Evolutionary conservation across 805 yeast species (phyloP).

Genomic region (Suhomyces canberraensis): DNA sequence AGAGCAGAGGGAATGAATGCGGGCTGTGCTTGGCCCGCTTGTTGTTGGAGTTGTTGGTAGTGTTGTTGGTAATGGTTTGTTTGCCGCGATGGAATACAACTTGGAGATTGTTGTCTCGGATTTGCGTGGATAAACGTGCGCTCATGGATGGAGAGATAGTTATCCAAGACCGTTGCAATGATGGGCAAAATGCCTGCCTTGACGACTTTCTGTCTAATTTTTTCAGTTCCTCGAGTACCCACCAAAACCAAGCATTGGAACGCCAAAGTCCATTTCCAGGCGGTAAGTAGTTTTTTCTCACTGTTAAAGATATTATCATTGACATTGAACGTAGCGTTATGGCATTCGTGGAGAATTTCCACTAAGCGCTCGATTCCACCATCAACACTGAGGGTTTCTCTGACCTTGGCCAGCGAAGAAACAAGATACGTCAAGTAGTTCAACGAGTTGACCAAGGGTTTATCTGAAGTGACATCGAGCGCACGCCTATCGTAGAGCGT

Average conservation of each 20-base stretch:
- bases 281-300: constrained; percentile 55
- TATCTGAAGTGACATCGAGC: constrained; percentile 82
- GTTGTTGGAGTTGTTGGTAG: constrained; percentile 15
- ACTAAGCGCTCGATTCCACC: constrained; percentile 91
- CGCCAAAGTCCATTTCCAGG: constrained; percentile 97
- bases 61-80: constrained; percentile 8
- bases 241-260: constrained; percentile 88
- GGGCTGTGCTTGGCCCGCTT: constrained; percentile 15
- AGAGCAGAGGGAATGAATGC: constrained; percentile 5
- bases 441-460: constrained; percentile 86
- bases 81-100: constrained; percentile 7
- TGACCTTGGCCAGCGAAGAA: constrained; percentile 79
- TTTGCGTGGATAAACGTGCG: constrained; percentile 34
- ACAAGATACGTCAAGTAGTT: constrained; percentile 87
- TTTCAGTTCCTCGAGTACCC: constrained; percentile 91
- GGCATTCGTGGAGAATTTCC: constrained; percentile 80
- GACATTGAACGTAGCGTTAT: constrained; percentile 31
- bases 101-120: constrained; percentile 12
- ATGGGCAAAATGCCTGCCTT: constrained; percentile 90
- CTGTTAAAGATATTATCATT: constrained; percentile 31
- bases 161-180: constrained; percentile 87
- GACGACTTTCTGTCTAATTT: constrained; percentile 79
- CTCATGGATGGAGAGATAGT: constrained; percentile 55
- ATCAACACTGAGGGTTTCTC: constrained; percentile 84
- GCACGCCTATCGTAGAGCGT: constrained; percentile 91